Percentiles rank a stretch among this genome's conserved stretches.
phyloP scores from a whole-genome alignment of 352 stramenopile species.

The Thraustotheca clavata region DNA sequence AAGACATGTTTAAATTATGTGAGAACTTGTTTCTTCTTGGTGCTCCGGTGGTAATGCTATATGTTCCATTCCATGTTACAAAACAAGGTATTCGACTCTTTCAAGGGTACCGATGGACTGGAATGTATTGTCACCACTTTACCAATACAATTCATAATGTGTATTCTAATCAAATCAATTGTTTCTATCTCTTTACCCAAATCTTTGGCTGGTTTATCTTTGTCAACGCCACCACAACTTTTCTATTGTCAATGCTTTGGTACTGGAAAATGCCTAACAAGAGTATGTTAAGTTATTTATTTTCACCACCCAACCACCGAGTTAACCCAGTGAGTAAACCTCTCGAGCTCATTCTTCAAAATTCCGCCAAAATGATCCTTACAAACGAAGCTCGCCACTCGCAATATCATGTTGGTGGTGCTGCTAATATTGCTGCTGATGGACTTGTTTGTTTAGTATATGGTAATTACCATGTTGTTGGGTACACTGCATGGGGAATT shows the following conservation, averaged over 20 bases:
- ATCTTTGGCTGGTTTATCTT: slow-evolving; percentile 1
- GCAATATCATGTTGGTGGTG: background rate
- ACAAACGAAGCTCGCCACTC: background rate
- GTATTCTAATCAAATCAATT: slow-evolving; percentile 2
- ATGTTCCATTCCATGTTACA: slow-evolving; percentile 1
- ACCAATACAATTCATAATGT: slow-evolving; percentile 8
- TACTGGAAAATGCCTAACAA: background rate
- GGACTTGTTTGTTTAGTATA: background rate
- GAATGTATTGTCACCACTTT: background rate
- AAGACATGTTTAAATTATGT: background rate
- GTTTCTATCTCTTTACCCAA: background rate
- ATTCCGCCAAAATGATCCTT: background rate
- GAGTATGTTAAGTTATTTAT: background rate
- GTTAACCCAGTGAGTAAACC: background rate
- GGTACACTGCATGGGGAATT: background rate
- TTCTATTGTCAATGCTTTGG: background rate
- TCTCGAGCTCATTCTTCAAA: background rate
- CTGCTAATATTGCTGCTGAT: slow-evolving; percentile 1
- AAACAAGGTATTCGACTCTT: slow-evolving; percentile 4
- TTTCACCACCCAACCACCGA: background rate
- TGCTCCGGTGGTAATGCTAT: background rate
- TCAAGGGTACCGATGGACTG: slow-evolving; percentile 12
- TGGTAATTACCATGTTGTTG: background rate
- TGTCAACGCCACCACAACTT: background rate
- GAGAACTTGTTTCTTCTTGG: slow-evolving; percentile 6